Evolutionary conservation across 2,329 filamentous ascomycete genomes (phyloP), one percentile per base, ranked within the genome.

Genomic region (Talaromyces piceae): DNA sequence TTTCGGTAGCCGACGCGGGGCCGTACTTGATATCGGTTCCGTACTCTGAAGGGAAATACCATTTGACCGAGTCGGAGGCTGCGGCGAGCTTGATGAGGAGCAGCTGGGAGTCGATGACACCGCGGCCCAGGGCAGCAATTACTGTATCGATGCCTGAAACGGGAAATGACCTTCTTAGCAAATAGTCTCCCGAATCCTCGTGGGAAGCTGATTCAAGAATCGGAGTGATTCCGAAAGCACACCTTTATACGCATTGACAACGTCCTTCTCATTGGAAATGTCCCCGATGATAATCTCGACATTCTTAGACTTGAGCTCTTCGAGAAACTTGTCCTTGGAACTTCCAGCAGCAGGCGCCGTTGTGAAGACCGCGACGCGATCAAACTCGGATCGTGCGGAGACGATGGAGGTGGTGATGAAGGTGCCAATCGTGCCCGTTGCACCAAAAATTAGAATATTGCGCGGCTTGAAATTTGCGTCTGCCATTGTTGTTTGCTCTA

Each of bases 41-140:
- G 60, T 82, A 87, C 63, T 87, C 83, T 6, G 80, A 84, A 0
- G 84, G 83, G 56, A 84, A 78, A 69, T 87, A 85, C 72, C 79
- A 79, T 55, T 77, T 75, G 27, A 87, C 77, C 22, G 67, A 73
- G 2, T 69, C 63, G 0, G 75, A 75, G 49, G 73, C 65, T 33
- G 80, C 78, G 11, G 84, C 83, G n/a, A 45, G 44, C 41, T 70
- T 70, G 47, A 88, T 76, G n/a, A 87, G 74, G 3, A 76, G 68
- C 51, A 83, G 77, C 59, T 88, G 84, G 7, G 75, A 66, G 20
- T 76, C 72, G 13, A 88, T 77, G 0, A 77, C 80, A n/a, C 73
- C 75, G 47, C 84, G 75, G 2, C 85, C 85, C 1, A 88, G 73
- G 2, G 80, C 79, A 18, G 79, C 84, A 45, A 88, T 69, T 39